phyloP scores from a whole-genome alignment of 192 early-diverging fungal species.

The Coemansia sp. region DNA sequence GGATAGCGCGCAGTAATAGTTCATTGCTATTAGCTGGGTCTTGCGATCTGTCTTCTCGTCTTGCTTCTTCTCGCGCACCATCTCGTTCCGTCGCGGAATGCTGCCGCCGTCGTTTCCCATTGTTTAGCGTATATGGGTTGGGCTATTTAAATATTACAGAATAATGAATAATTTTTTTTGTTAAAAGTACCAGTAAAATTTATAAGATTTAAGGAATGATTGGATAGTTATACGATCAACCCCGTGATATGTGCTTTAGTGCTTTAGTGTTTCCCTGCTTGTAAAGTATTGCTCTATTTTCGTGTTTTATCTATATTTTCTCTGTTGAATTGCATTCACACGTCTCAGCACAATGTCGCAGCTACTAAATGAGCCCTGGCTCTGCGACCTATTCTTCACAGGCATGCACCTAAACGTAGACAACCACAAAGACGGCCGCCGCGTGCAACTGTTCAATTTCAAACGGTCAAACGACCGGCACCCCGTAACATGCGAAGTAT shows the following conservation, averaged over 20 bases:
- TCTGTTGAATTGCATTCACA: no score
- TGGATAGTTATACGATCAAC: neutral
- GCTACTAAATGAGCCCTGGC: slow-evolving; percentile 24
- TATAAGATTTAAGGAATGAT: neutral
- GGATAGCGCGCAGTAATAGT: slow-evolving; percentile 40
- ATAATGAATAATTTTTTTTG: no score
- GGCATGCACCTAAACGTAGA: neutral
- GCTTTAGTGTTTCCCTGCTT: no score
- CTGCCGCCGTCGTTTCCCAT: slow-evolving; percentile 59
- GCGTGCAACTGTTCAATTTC: slow-evolving; percentile 24
- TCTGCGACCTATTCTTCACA: slow-evolving; percentile 13
- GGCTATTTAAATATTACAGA: no score
- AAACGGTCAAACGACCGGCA: slow-evolving; percentile 4
- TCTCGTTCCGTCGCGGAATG: slow-evolving; percentile 52
- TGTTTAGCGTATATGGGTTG: neutral
- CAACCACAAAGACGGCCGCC: slow-evolving; percentile 15
- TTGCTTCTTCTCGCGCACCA: slow-evolving; percentile 50
- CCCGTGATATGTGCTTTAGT: neutral
- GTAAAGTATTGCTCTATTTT: neutral
- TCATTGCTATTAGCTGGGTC: slow-evolving; percentile 30
- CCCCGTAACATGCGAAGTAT: slow-evolving; percentile 40
- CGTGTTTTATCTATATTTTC: neutral
- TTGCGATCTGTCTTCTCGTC: slow-evolving; percentile 34
- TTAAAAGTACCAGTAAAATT: neutral
- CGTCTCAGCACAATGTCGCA: slow-evolving; percentile 23